A percentile compares a stretch with the other conserved stretches of the same genome.
These are phyloP conservation scores for Naganishia albida DNA, from an alignment of 1,284 basidiomycete species.

Conservation along the genomic window DNA sequence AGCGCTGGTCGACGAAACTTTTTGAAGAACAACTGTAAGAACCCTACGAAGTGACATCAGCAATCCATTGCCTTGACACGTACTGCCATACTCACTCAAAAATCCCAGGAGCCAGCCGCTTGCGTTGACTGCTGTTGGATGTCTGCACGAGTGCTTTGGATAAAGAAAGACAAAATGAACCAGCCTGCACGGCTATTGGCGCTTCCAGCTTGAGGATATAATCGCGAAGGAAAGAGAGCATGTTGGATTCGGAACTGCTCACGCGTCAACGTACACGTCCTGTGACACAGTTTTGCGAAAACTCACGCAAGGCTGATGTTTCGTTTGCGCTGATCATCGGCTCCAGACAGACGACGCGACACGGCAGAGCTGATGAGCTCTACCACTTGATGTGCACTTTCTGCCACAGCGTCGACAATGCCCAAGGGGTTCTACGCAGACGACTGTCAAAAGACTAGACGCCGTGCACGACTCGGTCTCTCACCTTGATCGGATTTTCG, in stretches of 20 bases:
- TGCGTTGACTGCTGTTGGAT: conserved; percentile 63
- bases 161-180: conserved; percentile 75
- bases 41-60: conserved; percentile 2
- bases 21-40: conserved; percentile 8
- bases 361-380: conserved; percentile 11
- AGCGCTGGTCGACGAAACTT: conserved; percentile 80
- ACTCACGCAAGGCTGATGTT: conserved; percentile 42
- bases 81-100: conserved; percentile 62
- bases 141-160: conserved; percentile 65
- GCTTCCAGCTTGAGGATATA: conserved; percentile 85
- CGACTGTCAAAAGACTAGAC: neutral
- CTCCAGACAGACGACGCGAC: conserved; percentile 8
- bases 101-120: conserved; percentile 67
- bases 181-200: conserved; percentile 86
- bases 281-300: too few species aligned
- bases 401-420: conserved; percentile 7
- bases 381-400: conserved; percentile 20
- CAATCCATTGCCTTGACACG: neutral
- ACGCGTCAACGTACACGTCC: neutral
- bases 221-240: conserved; percentile 71
- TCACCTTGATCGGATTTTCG: conserved; percentile 14
- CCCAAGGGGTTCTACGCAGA: neutral
- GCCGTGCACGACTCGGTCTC: neutral
- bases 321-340: conserved; percentile 51
- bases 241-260: conserved; percentile 33